A percentile compares a stretch with the other conserved stretches of the same genome.
Conservation (phyloP, 495 filamentous ascomycete genomes). For the Xylaria flabelliformis region DNA sequence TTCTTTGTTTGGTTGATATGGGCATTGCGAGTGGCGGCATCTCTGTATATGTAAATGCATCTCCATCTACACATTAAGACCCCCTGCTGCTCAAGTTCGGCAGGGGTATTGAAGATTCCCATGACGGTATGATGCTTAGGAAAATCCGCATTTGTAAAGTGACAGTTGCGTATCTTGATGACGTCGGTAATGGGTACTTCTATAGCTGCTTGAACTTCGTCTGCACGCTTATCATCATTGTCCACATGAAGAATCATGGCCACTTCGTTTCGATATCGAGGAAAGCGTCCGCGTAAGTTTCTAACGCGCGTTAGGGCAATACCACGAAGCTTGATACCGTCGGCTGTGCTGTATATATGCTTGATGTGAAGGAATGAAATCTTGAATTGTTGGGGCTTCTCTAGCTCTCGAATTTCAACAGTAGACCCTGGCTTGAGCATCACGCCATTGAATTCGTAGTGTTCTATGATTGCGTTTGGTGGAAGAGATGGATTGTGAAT, state of each 20-base stretch:
- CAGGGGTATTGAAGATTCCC: slow-evolving; percentile 27
- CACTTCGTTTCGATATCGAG: slow-evolving; percentile 59
- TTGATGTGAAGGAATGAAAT: slow-evolving; percentile 52
- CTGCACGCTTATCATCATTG: slow-evolving; percentile 46
- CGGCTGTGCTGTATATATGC: slow-evolving; percentile 40
- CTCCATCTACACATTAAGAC: slow-evolving; percentile 50
- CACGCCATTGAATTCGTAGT: slow-evolving; percentile 30
- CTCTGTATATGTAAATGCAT: slow-evolving; percentile 36
- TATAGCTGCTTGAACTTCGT: slow-evolving; percentile 52
- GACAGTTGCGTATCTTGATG: slow-evolving; percentile 46
- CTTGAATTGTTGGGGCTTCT: slow-evolving; percentile 29
- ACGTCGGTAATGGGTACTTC: slow-evolving; percentile 48
- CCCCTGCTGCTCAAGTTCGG: slow-evolving; percentile 38
- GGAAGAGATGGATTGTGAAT: slow-evolving; percentile 27
- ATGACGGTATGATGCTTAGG: slow-evolving; percentile 43
- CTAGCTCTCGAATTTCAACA: slow-evolving; percentile 41
- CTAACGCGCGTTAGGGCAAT: slow-evolving; percentile 46
- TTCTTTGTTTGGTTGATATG: not conserved
- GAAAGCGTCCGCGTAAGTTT: slow-evolving; percentile 48
- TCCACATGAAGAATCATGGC: slow-evolving; percentile 57
- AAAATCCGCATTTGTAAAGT: slow-evolving; percentile 61
- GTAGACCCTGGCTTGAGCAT: slow-evolving; percentile 38
- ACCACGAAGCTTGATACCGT: slow-evolving; percentile 48
- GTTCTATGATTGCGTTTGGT: slow-evolving; percentile 22
- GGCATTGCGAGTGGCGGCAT: slow-evolving; percentile 23